Base-by-base conservation (phyloP, 2,329 filamentous ascomycete species). In the Grosmannia penicillata region DNA sequence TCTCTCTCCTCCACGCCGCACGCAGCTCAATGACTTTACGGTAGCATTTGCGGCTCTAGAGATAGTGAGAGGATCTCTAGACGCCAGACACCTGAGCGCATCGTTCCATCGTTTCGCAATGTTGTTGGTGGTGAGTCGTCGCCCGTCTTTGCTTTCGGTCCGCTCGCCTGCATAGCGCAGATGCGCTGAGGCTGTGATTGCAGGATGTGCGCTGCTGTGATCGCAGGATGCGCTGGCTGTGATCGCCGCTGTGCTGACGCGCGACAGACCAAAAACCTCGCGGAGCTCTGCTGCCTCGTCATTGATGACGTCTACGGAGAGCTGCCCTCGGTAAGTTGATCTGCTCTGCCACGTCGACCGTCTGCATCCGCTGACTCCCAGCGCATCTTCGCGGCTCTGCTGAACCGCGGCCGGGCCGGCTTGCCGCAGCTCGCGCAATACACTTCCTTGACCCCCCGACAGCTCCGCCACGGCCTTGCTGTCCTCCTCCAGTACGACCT, bases 291-390 rank as follows among this genome's bases (percentile, higher is more conserved):
- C 66, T 74, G 79, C 64, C 76, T 93, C 56, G 72, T 95, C 46
- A 79, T 96, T 46, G 78, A 86, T 55, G 86, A 95, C 56, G 70
- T 83, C 43, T 89, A 91, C 58, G 91, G 91, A 54, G 83, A 93
- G 62, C 75, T 96, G 42, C 85, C 86, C 45, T 84, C 85, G 56
- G 89, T 95, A 81, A 53, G 80, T 27, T 8, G 6, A 24, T 1
- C 30, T 17, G 33, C 17, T 6, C 24, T n/a, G 32, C 8, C 13
- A 19, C 3, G 2, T 10, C 3, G n/a, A n/a, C n/a, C 17, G 7
- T 18, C n/a, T 38, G 18, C 24, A 40, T 43, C 36, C 38, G 28
- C 45, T 49, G 33, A 50, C 41, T 10, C 1, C n/a, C 53, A 96
- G 87, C 80, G 83, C 60, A 86, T 96, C 53, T 85, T 93, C 53